phyloP scores from a whole-genome alignment of 495 filamentous ascomycete species.

The Halenospora varia region DNA sequence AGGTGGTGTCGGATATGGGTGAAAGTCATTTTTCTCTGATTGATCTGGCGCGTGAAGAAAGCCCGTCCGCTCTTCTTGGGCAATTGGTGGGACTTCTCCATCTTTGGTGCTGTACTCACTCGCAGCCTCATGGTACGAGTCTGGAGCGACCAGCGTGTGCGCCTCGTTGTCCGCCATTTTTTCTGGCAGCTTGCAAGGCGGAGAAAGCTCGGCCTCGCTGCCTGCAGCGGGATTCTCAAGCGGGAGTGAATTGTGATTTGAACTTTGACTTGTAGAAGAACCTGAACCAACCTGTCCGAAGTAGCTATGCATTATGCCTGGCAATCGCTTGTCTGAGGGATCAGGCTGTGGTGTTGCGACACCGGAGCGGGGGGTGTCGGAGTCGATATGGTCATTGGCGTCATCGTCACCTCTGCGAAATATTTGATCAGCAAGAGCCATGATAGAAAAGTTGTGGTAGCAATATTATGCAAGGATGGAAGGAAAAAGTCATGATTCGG shows the following conservation, averaged over 20 bases:
- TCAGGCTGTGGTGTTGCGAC: constrained; percentile 86
- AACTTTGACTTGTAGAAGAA: constrained; percentile 47
- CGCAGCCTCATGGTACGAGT: constrained; percentile 21
- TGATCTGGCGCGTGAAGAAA: constrained; percentile 27
- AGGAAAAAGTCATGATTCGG: neutral
- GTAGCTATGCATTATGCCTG: constrained; percentile 83
- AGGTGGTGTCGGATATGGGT: constrained; percentile 55
- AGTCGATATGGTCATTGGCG: constrained; percentile 70
- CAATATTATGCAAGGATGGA: neutral
- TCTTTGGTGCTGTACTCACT: constrained; percentile 7
- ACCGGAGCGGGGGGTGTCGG: constrained; percentile 78
- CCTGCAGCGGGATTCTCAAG: constrained; percentile 38
- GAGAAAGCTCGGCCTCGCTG: constrained; percentile 23
- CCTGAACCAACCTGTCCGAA: constrained; percentile 93
- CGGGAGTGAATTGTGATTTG: constrained; percentile 35
- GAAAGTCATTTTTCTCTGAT: constrained; percentile 32
- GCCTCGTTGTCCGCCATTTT: constrained; percentile 19
- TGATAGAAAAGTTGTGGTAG: neutral
- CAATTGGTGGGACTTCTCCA: constrained; percentile 45
- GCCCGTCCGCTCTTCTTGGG: constrained; percentile 43
- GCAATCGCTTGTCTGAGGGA: constrained; percentile 82
- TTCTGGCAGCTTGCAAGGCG: constrained; percentile 12
- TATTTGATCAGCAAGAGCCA: constrained; percentile 20
- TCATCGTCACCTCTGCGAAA: constrained; percentile 52
- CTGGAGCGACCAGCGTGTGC: constrained; percentile 34